phyloP scores from a whole-genome alignment of 2,329 filamentous ascomycete species.

The Diaporthe australafricana region DNA sequence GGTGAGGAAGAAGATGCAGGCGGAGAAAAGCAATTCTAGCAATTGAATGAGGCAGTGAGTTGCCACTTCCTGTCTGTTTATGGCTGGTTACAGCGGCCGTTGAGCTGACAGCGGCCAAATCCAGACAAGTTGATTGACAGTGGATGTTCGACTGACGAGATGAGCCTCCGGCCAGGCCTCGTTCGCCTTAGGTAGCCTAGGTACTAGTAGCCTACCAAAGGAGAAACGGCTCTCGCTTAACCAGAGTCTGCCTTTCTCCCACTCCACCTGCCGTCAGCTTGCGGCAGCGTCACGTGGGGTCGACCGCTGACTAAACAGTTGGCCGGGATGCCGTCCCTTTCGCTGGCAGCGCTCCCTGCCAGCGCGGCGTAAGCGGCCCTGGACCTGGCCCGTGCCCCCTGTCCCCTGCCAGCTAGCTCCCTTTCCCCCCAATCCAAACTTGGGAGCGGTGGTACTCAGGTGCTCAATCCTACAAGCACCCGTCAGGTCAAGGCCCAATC shows the following conservation, averaged over 20 bases:
- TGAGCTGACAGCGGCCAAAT: background rate
- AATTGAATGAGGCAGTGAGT: constrained; percentile 1
- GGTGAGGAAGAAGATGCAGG: background rate
- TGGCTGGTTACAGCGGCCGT: background rate
- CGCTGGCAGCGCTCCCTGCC: too few relatives aligned
- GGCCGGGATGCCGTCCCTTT: background rate
- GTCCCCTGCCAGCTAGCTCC: constrained; percentile 27
- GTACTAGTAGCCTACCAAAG: background rate
- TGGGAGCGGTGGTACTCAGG: constrained; percentile 18
- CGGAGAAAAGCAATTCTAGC: background rate
- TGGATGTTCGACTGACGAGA: background rate
- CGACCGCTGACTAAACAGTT: background rate
- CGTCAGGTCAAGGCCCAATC: constrained; percentile 19
- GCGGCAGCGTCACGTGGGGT: constrained; percentile 16
- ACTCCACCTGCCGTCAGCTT: background rate
- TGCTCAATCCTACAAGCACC: constrained; percentile 21
- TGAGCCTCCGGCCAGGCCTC: constrained; percentile 1
- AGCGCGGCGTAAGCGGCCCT: constrained; percentile 5
- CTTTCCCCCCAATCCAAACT: background rate
- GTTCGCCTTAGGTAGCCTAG: too few relatives aligned
- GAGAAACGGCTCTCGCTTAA: background rate
- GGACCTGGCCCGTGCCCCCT: constrained; percentile 25
- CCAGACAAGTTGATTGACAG: background rate
- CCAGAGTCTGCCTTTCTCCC: background rate
- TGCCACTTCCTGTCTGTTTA: background rate